phyloP scores from a whole-genome alignment of 352 stramenopile genomes.

The Pythium plurisporium region DNA sequence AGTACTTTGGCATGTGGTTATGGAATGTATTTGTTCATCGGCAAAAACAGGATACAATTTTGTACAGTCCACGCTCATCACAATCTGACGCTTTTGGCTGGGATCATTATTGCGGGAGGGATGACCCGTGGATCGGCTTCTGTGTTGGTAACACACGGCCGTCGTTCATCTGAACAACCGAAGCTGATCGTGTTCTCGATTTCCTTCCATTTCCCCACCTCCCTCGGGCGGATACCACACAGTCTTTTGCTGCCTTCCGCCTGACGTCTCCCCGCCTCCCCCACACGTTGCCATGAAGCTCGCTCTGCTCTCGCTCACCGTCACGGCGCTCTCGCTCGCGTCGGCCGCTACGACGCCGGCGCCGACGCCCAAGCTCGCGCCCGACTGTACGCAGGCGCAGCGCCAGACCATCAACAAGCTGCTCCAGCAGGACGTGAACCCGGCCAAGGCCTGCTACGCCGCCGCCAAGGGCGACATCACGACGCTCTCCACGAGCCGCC shows the following conservation, averaged over 20 bases:
- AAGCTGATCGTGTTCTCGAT: neutral
- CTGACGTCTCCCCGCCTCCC: neutral
- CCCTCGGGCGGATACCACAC: neutral
- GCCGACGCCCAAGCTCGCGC: slow-evolving; percentile 15
- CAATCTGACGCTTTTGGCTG: slow-evolving; percentile 1
- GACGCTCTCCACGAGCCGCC: slow-evolving; percentile 38
- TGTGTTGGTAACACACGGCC: neutral
- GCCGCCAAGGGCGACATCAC: slow-evolving; percentile 47
- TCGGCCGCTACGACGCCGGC: slow-evolving; percentile 1
- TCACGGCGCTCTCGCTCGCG: slow-evolving; percentile 15
- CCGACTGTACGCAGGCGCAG: slow-evolving; percentile 49
- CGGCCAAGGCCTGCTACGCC: slow-evolving; percentile 51
- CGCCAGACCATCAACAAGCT: slow-evolving; percentile 54
- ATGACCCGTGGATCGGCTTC: slow-evolving; percentile 13
- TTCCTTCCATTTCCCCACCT: slow-evolving; percentile 19
- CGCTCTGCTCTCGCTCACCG: slow-evolving; percentile 15
- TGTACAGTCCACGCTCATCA: neutral
- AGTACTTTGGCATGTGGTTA: neutral
- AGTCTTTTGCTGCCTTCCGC: neutral
- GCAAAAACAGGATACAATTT: neutral
- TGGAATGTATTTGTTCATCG: neutral
- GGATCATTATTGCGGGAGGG: slow-evolving; percentile 11
- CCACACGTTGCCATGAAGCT: slow-evolving; percentile 36
- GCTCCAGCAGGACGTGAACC: slow-evolving; percentile 49
- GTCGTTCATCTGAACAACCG: neutral